These are phyloP conservation scores for Aspergillus fumigatus DNA, from an alignment of 2,329 filamentous ascomycete genomes.

Conservation along the genomic window DNA sequence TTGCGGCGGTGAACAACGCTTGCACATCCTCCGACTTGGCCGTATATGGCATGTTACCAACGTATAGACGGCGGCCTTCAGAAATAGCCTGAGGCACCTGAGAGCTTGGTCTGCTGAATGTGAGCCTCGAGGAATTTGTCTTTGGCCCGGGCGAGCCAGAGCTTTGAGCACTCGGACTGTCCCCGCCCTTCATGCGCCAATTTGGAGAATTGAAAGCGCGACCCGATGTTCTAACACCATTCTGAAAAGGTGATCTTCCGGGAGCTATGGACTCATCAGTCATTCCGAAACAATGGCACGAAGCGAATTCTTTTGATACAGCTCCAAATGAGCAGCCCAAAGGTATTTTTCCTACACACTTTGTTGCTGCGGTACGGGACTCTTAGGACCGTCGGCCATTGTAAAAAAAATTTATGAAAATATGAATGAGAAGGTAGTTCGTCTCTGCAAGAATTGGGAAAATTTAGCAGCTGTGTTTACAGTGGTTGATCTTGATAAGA, in stretches of 20 bases:
- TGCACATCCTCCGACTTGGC: constrained; percentile 50
- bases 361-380: constrained; percentile 27
- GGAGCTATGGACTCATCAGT: constrained; percentile 26
- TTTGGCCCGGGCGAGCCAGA: constrained; percentile 23
- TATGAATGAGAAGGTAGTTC: neutral
- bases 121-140: constrained; percentile 26
- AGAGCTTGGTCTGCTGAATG: constrained; percentile 27
- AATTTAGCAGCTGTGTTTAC: neutral
- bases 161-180: constrained; percentile 27
- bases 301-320: constrained; percentile 8
- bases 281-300: constrained; percentile 1
- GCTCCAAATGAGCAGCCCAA: constrained; percentile 14
- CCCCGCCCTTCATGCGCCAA: constrained; percentile 39
- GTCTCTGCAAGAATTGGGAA: neutral
- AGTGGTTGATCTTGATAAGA: neutral
- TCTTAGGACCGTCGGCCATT: constrained; percentile 30
- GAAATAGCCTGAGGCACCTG: constrained; percentile 35
- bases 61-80: constrained; percentile 46
- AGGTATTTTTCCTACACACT: constrained; percentile 27
- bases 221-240: constrained; percentile 31
- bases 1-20: constrained; percentile 42
- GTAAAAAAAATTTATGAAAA: neutral
- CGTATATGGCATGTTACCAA: constrained; percentile 53
- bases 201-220: constrained; percentile 38
- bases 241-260: constrained; percentile 25